Base-by-base conservation (phyloP, 805 yeast genomes). In the Isabelozyma gotoi region DNA sequence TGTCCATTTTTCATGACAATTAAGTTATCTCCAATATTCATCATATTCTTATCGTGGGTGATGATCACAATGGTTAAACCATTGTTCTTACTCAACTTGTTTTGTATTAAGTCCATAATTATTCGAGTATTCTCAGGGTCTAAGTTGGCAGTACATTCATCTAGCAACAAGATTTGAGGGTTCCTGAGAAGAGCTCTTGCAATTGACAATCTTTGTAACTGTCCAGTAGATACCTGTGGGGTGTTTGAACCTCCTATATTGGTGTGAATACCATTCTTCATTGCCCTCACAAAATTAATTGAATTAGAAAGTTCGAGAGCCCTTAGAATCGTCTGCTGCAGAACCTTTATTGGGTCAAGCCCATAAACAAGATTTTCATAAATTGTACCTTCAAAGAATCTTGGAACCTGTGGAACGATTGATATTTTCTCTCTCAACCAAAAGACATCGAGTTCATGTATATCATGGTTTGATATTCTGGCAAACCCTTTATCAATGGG, bases 81-180 rank as follows among this genome's bases (percentile, higher is more conserved):
- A 18, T 40, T 55, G 32, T 58, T 67, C 0, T 41, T 42, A 17
- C 53, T 50, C 31, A 74, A 55, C 12, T 67, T 60, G 2, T 56
- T 51, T 10, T 52, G 41, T 0, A 92, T 67, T 45, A 88, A 50
- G 1, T 72, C 55, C 12, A 73, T 66, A n/a, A 94, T 76, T 2
- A 60, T 56, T 6, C 56, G 52, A 0, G 85, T 62, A 49, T 83
- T 85, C 15, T 71, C 76, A 0, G 83, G 71, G 59, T 94, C 99
- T 39, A 94, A 68, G 0, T 96, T 86, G 0, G 97, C 83, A 0
- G 98, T 90, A 52, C 91, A 84, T 59, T 94, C 99, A 63, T 94
- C 99, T 39, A 94, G 62, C 5, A 94, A 72, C n/a, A 82, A 70
- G 7, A 82, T 51, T 21, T 68, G 67, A 0, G 97, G 94, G 16